These are phyloP conservation scores for Solanum hybrid DNA, from an alignment of 305 asterid genomes.

Conservation along the genomic window DNA sequence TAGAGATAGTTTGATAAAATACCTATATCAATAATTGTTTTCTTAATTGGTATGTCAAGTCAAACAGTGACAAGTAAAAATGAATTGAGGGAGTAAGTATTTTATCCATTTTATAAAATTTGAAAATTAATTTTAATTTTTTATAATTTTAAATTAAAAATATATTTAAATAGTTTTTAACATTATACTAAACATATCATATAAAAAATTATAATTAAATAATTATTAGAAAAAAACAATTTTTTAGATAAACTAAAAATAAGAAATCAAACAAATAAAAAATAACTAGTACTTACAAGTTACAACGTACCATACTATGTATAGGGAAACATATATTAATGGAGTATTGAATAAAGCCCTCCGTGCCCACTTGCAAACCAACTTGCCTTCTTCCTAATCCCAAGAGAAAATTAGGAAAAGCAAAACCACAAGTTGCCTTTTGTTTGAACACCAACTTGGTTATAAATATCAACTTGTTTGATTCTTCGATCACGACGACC, in stretches of 20 bases:
- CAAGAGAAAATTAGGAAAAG: not conserved
- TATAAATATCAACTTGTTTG: not conserved
- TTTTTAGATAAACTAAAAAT: not conserved
- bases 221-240: not conserved
- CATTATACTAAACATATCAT: too few species aligned
- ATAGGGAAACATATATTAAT: too few species aligned
- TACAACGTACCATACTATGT: not conserved
- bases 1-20: too few species aligned
- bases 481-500: not conserved
- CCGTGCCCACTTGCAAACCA: slow-evolving; percentile 29
- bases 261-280: not conserved
- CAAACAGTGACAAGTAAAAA: too few species aligned
- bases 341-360: slow-evolving; percentile 13
- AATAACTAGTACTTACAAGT: too few species aligned
- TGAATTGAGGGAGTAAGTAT: too few species aligned
- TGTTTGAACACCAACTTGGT: slow-evolving; percentile 13
- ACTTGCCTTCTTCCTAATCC: slow-evolving; percentile 5
- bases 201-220: not conserved
- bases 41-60: too few species aligned
- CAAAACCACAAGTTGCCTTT: slow-evolving; percentile 11
- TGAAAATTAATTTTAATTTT: not conserved
- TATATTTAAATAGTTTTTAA: not conserved
- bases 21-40: too few species aligned
- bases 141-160: not conserved
- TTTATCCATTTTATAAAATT: not conserved